phyloP scores from a whole-genome alignment of 2,329 filamentous ascomycete genomes.

The Ascochyta koolunga region DNA sequence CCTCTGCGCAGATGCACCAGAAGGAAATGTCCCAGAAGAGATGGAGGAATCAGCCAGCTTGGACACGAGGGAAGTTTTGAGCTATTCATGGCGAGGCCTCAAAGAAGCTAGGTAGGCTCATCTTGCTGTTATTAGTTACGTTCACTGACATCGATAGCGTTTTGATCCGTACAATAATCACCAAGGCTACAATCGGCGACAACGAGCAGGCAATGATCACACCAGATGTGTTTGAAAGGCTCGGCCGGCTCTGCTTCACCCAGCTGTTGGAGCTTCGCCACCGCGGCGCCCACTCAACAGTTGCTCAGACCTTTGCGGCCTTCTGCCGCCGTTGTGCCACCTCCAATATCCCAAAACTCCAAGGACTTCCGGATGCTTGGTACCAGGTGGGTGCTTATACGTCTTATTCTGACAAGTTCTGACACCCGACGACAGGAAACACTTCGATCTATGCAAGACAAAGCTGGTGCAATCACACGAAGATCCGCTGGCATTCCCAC shows the following conservation, averaged over 20 bases:
- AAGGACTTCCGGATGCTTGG: slow-evolving; percentile 66
- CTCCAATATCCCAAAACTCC: slow-evolving; percentile 54
- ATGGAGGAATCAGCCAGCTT: slow-evolving; percentile 73
- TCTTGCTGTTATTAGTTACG: background rate
- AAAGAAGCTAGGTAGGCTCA: slow-evolving; percentile 81
- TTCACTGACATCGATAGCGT: slow-evolving; percentile 60
- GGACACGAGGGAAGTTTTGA: slow-evolving; percentile 86
- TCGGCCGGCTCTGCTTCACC: slow-evolving; percentile 78
- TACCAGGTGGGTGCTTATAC: slow-evolving; percentile 56
- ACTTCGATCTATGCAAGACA: slow-evolving; percentile 72
- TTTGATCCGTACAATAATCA: slow-evolving; percentile 61
- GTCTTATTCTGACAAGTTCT: background rate
- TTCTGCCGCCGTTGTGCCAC: slow-evolving; percentile 74
- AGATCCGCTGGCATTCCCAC: slow-evolving; percentile 91
- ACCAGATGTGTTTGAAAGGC: slow-evolving; percentile 63
- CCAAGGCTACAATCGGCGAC: slow-evolving; percentile 44
- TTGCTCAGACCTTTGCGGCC: slow-evolving; percentile 82
- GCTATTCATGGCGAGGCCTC: slow-evolving; percentile 93
- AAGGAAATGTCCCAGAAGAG: slow-evolving; percentile 82
- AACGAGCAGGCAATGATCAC: slow-evolving; percentile 26
- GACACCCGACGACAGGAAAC: slow-evolving; percentile 58
- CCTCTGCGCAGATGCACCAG: slow-evolving; percentile 91
- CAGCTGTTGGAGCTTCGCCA: slow-evolving; percentile 86
- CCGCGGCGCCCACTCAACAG: slow-evolving; percentile 90
- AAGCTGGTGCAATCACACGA: slow-evolving; percentile 80